A percentile compares a stretch with the other conserved stretches of the same genome.
Conservation (phyloP, 768 basidiomycete genomes). For the Sarcomyxa edulis region DNA sequence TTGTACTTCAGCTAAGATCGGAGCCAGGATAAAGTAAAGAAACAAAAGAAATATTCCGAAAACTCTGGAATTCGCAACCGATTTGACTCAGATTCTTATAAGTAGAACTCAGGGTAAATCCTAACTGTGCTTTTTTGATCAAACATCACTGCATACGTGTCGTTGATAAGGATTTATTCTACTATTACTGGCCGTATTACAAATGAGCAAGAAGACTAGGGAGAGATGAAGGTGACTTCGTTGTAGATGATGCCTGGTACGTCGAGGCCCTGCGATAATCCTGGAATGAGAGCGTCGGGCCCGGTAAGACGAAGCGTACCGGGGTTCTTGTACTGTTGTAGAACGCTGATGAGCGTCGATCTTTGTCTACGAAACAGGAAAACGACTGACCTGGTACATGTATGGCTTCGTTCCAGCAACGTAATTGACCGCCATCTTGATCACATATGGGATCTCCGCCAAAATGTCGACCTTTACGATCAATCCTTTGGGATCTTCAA, state of each 20-base stretch:
- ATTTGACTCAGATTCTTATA: too few relatives aligned
- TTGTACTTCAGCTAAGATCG: too few relatives aligned
- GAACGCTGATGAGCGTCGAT: constrained; percentile 8
- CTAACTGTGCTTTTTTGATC: too few relatives aligned
- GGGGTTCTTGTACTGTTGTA: constrained; percentile 41
- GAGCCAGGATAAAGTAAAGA: too few relatives aligned
- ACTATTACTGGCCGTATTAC: too few relatives aligned
- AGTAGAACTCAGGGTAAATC: too few relatives aligned
- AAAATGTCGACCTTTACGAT: constrained; percentile 94
- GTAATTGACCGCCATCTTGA: constrained; percentile 91
- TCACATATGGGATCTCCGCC: constrained; percentile 88
- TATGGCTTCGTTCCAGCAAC: constrained; percentile 91
- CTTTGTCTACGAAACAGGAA: constrained; percentile 22
- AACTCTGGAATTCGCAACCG: too few relatives aligned
- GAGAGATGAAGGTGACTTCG: constrained; percentile 93
- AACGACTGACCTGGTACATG: constrained; percentile 76
- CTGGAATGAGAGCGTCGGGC: constrained; percentile 32
- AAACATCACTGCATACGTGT: too few relatives aligned
- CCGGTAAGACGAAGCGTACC: constrained; percentile 37
- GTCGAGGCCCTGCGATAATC: constrained; percentile 35
- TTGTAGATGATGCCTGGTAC: constrained; percentile 76
- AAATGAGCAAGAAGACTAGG: too few relatives aligned
- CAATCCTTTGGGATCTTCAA: constrained; percentile 61
- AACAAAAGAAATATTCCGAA: too few relatives aligned
- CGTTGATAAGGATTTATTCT: too few relatives aligned